These are phyloP conservation scores for Collariella sp. DNA, from an alignment of 495 filamentous ascomycete species.

Conservation along the genomic window DNA sequence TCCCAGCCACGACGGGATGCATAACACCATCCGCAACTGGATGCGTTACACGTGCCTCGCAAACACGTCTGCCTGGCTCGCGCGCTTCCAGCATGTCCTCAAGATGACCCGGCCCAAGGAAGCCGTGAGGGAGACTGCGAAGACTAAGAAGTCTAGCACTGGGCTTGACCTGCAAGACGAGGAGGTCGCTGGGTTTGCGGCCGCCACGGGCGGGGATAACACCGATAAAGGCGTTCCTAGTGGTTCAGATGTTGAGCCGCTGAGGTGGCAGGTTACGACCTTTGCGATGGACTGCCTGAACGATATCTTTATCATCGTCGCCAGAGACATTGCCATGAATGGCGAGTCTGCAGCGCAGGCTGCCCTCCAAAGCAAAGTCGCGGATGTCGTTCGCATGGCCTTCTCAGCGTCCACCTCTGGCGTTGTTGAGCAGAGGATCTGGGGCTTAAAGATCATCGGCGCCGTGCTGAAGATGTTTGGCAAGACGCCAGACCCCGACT, in stretches of 20 bases:
- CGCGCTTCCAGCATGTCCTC: constrained; percentile 77
- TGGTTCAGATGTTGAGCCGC: constrained; percentile 67
- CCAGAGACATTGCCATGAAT: constrained; percentile 62
- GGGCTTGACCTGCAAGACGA: constrained; percentile 82
- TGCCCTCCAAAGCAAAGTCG: constrained; percentile 73
- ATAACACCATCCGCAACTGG: constrained; percentile 83
- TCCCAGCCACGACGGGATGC: constrained; percentile 66
- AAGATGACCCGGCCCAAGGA: constrained; percentile 69
- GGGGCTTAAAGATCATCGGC: constrained; percentile 87
- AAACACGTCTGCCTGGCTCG: constrained; percentile 73
- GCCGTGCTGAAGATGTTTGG: constrained; percentile 94
- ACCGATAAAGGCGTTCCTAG: constrained; percentile 54
- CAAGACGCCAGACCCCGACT: constrained; percentile 90
- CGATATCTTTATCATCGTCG: constrained; percentile 67
- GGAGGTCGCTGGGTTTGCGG: constrained; percentile 90
- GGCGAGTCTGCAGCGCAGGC: constrained; percentile 61
- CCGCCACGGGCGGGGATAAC: constrained; percentile 53
- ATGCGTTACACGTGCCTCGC: constrained; percentile 72
- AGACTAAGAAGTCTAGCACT: constrained; percentile 41
- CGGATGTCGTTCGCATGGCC: constrained; percentile 92
- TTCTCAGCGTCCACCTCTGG: constrained; percentile 95
- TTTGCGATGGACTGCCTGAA: constrained; percentile 91
- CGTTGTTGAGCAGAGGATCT: constrained; percentile 79
- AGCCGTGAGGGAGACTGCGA: constrained; percentile 41
- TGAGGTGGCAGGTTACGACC: constrained; percentile 92